phyloP scores from a whole-genome alignment of 495 filamentous ascomycete species.

The Clavariopsis aquatica region DNA sequence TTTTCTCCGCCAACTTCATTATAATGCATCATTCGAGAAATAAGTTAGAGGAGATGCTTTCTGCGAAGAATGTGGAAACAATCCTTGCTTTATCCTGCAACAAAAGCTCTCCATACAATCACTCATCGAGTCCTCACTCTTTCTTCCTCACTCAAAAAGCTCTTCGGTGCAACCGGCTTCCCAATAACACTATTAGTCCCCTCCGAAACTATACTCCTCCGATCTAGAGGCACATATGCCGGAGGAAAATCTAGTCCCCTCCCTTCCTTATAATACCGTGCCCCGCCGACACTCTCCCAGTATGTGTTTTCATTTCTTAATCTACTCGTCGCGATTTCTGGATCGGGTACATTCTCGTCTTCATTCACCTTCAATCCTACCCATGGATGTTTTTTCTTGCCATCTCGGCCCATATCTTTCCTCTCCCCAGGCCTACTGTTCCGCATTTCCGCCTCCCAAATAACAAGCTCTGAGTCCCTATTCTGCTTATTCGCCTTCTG shows the following conservation, averaged over 20 bases:
- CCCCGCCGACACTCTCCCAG: neutral
- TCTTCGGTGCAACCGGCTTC: neutral
- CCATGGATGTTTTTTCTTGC: constrained; percentile 11
- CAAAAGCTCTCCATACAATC: too few relatives aligned
- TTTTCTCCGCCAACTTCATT: too few relatives aligned
- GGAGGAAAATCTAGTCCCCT: neutral
- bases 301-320: neutral
- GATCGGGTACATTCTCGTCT: too few relatives aligned
- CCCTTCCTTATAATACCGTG: neutral
- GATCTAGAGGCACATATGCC: constrained; percentile 17
- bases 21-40: too few relatives aligned
- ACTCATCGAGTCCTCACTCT: neutral
- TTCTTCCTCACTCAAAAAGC: neutral
- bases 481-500: neutral
- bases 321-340: neutral
- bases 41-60: too few relatives aligned
- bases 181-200: constrained; percentile 4
- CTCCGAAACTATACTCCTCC: constrained; percentile 11
- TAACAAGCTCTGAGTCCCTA: constrained; percentile 2
- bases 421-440: constrained; percentile 6
- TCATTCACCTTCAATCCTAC: constrained; percentile 11
- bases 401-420: neutral
- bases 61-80: too few relatives aligned
- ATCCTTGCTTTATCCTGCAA: too few relatives aligned
- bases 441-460: constrained; percentile 10